Evolutionary conservation across 805 yeast species (phyloP).

Genomic region (Wickerhamiella cacticola): DNA sequence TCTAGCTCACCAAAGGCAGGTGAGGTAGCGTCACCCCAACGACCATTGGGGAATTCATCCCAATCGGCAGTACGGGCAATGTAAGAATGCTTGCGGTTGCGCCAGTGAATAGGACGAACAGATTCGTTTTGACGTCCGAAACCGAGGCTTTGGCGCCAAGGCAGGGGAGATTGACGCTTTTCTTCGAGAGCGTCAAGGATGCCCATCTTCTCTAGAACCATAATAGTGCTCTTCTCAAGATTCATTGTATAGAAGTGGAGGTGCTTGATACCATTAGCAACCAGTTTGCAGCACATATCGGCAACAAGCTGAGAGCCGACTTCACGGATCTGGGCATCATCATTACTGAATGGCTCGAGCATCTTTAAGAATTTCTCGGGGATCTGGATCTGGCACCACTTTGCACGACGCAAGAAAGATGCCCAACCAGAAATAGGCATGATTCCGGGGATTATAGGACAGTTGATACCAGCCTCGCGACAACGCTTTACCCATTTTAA

Average conservation of each 20-base stretch:
- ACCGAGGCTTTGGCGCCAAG: constrained; percentile 88
- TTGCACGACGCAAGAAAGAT: constrained; percentile 82
- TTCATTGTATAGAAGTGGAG: constrained; percentile 97
- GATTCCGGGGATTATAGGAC: constrained; percentile 93
- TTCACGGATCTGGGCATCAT: constrained; percentile 77
- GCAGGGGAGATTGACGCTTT: constrained; percentile 28
- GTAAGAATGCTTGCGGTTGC: constrained; percentile 81
- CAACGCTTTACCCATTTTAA: constrained; percentile 67
- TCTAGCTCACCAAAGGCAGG: constrained; percentile 94
- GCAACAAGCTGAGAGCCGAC: constrained; percentile 72
- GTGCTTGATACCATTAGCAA: constrained; percentile 65
- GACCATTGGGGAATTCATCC: constrained; percentile 97
- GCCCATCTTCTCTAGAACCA: constrained; percentile 68
- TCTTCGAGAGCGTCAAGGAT: constrained; percentile 29
- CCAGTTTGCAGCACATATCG: constrained; percentile 65
- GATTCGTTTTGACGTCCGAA: constrained; percentile 68
- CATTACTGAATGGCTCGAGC: constrained; percentile 75
- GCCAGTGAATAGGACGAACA: constrained; percentile 94
- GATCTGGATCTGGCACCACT: constrained; percentile 78
- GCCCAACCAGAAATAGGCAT: constrained; percentile 98
- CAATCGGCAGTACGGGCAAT: constrained; percentile 82
- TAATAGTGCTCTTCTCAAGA: constrained; percentile 77
- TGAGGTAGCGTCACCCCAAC: constrained; percentile 97
- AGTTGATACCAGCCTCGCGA: constrained; percentile 57
- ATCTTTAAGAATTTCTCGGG: constrained; percentile 61